These are phyloP conservation scores for Trichoderma asperelloides DNA, from an alignment of 495 filamentous ascomycete genomes.

Conservation along the genomic window DNA sequence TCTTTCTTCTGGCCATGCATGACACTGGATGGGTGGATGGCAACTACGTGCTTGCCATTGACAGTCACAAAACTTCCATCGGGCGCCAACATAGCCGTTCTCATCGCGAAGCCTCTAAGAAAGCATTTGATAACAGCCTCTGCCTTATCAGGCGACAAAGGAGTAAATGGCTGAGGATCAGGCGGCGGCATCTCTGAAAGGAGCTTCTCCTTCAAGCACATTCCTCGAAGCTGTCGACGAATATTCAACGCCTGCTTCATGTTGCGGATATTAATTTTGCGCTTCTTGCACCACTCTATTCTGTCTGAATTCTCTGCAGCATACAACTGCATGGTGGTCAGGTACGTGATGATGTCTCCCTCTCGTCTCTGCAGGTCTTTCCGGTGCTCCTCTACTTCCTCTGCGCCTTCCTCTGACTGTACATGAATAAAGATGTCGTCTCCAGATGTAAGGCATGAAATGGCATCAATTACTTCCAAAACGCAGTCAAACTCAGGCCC, in stretches of 20 bases:
- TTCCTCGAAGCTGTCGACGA: constrained; percentile 71
- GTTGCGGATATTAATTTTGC: constrained; percentile 70
- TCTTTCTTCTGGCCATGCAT: constrained; percentile 81
- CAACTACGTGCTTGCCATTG: constrained; percentile 73
- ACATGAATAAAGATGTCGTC: constrained; percentile 83
- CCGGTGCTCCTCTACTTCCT: constrained; percentile 63
- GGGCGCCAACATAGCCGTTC: constrained; percentile 72
- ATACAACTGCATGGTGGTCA: constrained; percentile 76
- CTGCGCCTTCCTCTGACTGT: constrained; percentile 70
- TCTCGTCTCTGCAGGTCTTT: constrained; percentile 69
- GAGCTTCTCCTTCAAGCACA: constrained; percentile 45
- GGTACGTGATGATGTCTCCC: constrained; percentile 82
- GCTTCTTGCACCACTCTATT: constrained; percentile 65
- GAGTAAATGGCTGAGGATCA: constrained; percentile 41
- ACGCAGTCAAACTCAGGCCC: constrained; percentile 61
- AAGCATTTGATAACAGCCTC: constrained; percentile 67
- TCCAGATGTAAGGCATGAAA: constrained; percentile 72
- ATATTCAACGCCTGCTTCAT: constrained; percentile 70
- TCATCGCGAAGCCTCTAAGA: constrained; percentile 67
- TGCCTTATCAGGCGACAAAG: constrained; percentile 42
- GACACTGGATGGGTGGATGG: constrained; percentile 82
- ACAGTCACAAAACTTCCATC: constrained; percentile 83
- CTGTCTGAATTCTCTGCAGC: constrained; percentile 65
- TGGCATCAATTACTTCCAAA: constrained; percentile 80
- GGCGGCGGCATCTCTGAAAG: constrained; percentile 27